Conservation (phyloP, 768 basidiomycete genomes). For the Boletales sp. region DNA sequence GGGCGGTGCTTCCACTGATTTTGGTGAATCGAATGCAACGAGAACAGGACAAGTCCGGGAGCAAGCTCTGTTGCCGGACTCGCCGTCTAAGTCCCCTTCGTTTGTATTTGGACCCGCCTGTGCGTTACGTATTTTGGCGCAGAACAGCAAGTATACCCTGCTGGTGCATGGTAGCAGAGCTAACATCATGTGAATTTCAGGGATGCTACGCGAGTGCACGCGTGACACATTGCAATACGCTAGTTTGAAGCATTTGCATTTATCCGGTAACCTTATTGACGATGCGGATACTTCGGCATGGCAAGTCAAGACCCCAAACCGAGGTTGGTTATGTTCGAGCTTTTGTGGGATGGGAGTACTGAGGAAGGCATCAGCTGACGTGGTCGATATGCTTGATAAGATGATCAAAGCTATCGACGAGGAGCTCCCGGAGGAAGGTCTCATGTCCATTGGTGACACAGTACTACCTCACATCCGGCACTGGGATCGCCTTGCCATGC, state of each 20-base stretch:
- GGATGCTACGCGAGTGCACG: background rate
- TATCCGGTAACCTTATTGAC: conserved; percentile 12
- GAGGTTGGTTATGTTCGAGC: background rate
- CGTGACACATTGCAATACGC: conserved; percentile 4
- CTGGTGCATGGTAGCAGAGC: background rate
- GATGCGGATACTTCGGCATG: conserved; percentile 10
- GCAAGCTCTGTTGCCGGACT: background rate
- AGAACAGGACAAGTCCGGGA: too few relatives aligned
- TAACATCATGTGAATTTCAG: conserved; percentile 2
- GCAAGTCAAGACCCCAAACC: conserved; percentile 13
- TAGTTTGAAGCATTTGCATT: conserved; percentile 9
- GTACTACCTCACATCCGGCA: conserved; percentile 15
- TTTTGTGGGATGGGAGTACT: background rate
- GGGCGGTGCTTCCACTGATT: background rate
- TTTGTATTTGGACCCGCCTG: conserved; percentile 21
- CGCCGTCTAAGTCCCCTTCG: conserved; percentile 1
- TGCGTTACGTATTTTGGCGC: conserved; percentile 17
- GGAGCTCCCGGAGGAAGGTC: conserved; percentile 9
- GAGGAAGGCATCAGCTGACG: background rate
- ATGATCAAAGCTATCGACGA: conserved; percentile 15
- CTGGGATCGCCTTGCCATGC: conserved; percentile 10
- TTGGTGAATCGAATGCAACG: background rate
- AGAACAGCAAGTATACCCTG: conserved; percentile 4
- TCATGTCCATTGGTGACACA: conserved; percentile 13
- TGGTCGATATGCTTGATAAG: conserved; percentile 14